These are phyloP conservation scores for Pelargonium hybrid DNA, from an alignment of 441 rosid genomes.

Conservation along the genomic window DNA sequence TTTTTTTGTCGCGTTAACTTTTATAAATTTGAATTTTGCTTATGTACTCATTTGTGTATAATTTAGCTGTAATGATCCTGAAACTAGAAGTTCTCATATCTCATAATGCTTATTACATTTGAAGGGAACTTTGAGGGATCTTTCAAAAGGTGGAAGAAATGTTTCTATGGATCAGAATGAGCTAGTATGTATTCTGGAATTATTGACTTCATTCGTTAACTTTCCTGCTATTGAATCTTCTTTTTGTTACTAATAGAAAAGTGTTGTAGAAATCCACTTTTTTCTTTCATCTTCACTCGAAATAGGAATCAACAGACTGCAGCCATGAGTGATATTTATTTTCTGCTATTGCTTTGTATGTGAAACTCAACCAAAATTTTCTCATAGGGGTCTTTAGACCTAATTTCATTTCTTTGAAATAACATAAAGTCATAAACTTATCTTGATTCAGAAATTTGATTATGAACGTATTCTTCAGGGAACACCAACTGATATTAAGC, in stretches of 20 bases:
- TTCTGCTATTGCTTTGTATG: background rate
- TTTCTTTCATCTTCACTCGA: background rate
- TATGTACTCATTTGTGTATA: background rate
- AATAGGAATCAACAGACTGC: background rate
- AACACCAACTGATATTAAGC: slow-evolving; percentile 31
- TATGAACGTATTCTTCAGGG: slow-evolving; percentile 19
- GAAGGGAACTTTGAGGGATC: slow-evolving; percentile 51
- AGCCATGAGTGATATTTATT: background rate
- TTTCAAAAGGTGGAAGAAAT: slow-evolving; percentile 35
- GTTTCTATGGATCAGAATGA: slow-evolving; percentile 28
- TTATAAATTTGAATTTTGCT: background rate
- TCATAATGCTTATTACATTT: slow-evolving; percentile 12
- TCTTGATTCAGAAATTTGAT: background rate
- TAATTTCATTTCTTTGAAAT: background rate
- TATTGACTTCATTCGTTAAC: background rate
- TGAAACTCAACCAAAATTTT: background rate
- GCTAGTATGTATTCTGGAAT: slow-evolving; percentile 24
- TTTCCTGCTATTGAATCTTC: background rate
- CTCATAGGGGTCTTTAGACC: background rate
- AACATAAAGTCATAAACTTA: background rate
- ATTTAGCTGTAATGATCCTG: background rate
- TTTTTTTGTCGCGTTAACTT: background rate
- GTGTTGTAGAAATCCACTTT: background rate
- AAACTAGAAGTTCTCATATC: background rate
- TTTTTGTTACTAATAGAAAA: background rate